A percentile compares a stretch with the other conserved stretches of the same genome.
phyloP scores from a whole-genome alignment of 2,329 filamentous ascomycete genomes.

The Pseudogymnoascus sp. region DNA sequence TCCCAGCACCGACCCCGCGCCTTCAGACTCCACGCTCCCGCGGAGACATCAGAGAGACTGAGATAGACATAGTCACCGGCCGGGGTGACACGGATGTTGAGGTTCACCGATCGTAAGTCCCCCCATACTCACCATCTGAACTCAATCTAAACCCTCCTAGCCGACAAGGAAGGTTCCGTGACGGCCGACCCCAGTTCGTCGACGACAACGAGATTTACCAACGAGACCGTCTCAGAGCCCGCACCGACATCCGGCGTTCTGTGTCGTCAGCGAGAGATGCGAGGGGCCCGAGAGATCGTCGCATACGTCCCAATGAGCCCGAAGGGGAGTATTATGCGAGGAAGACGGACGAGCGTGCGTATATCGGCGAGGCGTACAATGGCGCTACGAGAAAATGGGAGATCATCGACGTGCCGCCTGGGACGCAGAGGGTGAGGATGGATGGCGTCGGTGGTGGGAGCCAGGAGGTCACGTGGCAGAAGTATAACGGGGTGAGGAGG shows the following conservation, averaged over 20 bases:
- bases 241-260: conserved; percentile 32
- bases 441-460: conserved; percentile 66
- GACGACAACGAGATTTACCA: conserved; percentile 61
- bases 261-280: conserved; percentile 38
- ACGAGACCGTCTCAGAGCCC: conserved; percentile 38
- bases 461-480: conserved; percentile 70
- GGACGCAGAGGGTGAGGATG: conserved; percentile 73
- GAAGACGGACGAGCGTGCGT: conserved; percentile 58
- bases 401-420: conserved; percentile 75
- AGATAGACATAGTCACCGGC: conserved; percentile 52
- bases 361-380: conserved; percentile 63
- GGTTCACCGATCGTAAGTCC: conserved; percentile 31
- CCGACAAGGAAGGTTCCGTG: conserved; percentile 23
- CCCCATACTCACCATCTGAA: background rate
- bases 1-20: conserved; percentile 29
- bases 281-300: conserved; percentile 24
- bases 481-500: conserved; percentile 67
- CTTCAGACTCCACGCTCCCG: conserved; percentile 41
- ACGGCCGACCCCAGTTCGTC: conserved; percentile 36
- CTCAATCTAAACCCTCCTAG: background rate
- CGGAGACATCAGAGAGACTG: conserved; percentile 39
- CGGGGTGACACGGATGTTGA: conserved; percentile 49
- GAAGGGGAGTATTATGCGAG: conserved; percentile 57
- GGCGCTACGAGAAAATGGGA: conserved; percentile 70
- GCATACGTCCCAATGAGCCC: conserved; percentile 33